Conservation (phyloP, 2,329 filamentous ascomycete species). For the Cercospora janseana region DNA sequence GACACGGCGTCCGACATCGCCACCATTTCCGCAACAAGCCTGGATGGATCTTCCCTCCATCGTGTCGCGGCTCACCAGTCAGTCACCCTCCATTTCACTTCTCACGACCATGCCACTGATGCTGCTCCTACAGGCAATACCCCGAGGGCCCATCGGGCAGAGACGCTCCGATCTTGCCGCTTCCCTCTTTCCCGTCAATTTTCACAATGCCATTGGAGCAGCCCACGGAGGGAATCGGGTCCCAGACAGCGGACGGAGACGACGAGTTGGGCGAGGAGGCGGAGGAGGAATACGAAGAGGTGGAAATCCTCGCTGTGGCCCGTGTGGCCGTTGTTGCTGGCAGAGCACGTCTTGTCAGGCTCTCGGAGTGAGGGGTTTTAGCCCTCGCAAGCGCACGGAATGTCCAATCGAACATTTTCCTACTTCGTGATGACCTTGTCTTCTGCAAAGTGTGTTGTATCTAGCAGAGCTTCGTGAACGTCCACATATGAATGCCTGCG, state of each 20-base stretch:
- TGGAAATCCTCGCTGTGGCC: not conserved
- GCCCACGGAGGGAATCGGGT: not conserved
- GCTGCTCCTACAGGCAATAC: not conserved
- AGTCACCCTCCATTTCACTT: not conserved
- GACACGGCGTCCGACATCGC: not conserved
- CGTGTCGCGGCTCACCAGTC: not conserved
- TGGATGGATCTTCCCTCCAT: not conserved
- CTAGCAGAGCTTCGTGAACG: no score
- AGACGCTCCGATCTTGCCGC: not conserved
- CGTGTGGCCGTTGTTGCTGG: not conserved
- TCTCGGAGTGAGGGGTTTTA: not conserved
- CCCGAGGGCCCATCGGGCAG: not conserved
- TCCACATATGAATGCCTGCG: no score
- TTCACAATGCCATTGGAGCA: not conserved
- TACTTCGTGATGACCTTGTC: no score
- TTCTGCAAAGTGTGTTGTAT: no score
- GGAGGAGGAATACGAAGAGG: not conserved
- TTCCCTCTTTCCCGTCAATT: slow-evolving; percentile 5
- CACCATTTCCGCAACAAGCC: not conserved
- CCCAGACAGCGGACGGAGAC: not conserved
- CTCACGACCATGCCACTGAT: not conserved
- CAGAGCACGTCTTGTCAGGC: not conserved
- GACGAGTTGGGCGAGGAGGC: not conserved
- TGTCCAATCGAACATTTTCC: no score
- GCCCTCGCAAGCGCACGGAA: not conserved